Conservation (phyloP, 805 yeast species). For the Kregervanrija delftensis region DNA sequence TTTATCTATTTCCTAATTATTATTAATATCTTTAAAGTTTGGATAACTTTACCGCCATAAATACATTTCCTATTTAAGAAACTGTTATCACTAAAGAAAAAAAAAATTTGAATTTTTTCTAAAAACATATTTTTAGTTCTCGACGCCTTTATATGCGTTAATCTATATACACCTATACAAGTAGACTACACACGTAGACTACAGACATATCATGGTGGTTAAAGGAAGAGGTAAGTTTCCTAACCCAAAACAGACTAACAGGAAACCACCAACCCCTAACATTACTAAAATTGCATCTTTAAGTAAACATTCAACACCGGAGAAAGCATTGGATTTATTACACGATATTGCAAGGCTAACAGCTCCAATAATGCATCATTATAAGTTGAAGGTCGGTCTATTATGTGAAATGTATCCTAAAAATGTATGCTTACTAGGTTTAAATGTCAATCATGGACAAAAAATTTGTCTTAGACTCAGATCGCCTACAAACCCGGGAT, state of each 20-base stretch:
- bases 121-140: no score
- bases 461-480: slow-evolving; percentile 70
- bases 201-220: slow-evolving; percentile 18
- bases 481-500: slow-evolving; percentile 40
- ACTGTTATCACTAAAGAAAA: no score
- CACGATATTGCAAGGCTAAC: slow-evolving; percentile 65
- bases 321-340: slow-evolving; percentile 50
- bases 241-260: slow-evolving; percentile 8
- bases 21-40: neutral
- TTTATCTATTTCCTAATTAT: neutral
- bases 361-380: slow-evolving; percentile 70
- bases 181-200: no score
- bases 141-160: neutral
- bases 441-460: slow-evolving; percentile 74
- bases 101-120: no score
- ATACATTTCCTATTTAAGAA: neutral
- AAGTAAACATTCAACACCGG: slow-evolving; percentile 35
- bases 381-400: slow-evolving; percentile 56
- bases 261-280: slow-evolving; percentile 27
- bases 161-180: neutral
- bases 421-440: slow-evolving; percentile 57
- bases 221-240: slow-evolving; percentile 17
- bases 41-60: neutral
- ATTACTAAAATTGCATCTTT: slow-evolving; percentile 37
- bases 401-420: slow-evolving; percentile 81